Conservation (phyloP, 2,329 filamentous ascomycete species). For the Ceratocystis smalleyi region DNA sequence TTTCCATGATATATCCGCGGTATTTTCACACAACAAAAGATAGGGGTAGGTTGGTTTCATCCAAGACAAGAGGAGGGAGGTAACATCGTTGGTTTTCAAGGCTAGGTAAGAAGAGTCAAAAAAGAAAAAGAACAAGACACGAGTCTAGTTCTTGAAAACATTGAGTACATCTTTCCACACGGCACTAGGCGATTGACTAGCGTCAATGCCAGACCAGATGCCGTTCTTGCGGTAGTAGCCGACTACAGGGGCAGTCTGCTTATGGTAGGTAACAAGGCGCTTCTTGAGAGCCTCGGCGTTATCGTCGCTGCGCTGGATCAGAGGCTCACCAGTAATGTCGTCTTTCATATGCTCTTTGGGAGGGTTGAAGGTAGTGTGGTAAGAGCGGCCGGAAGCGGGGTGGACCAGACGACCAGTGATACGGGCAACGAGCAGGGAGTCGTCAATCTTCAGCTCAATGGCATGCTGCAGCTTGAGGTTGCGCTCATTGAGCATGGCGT, state of each 20-base stretch:
- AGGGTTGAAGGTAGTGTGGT: slow-evolving; percentile 98
- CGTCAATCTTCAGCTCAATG: slow-evolving; percentile 92
- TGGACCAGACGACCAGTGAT: slow-evolving; percentile 95
- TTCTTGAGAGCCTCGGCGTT: slow-evolving; percentile 94
- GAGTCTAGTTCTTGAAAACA: slow-evolving; percentile 47
- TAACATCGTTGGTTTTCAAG: slow-evolving; percentile 1
- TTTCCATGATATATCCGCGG: not conserved
- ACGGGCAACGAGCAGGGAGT: slow-evolving; percentile 78
- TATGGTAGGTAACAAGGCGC: slow-evolving; percentile 82
- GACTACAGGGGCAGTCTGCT: slow-evolving; percentile 83
- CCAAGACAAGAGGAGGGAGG: not conserved
- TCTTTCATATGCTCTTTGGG: slow-evolving; percentile 90
- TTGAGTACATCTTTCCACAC: slow-evolving; percentile 88
- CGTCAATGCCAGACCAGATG: slow-evolving; percentile 92
- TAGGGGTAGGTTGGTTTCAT: not conserved
- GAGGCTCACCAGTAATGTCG: slow-evolving; percentile 87
- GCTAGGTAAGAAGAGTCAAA: slow-evolving; percentile 4
- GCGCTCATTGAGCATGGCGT: slow-evolving; percentile 69
- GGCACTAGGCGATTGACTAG: slow-evolving; percentile 84
- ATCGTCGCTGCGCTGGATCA: slow-evolving; percentile 93
- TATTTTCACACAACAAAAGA: not conserved
- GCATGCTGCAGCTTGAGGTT: slow-evolving; percentile 84
- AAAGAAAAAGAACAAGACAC: slow-evolving; percentile 5
- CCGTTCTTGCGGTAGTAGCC: slow-evolving; percentile 94
- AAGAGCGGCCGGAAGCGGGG: slow-evolving; percentile 87